Base-by-base conservation (phyloP, 2,329 filamentous ascomycete species). In the Xylaria hypoxylon region DNA sequence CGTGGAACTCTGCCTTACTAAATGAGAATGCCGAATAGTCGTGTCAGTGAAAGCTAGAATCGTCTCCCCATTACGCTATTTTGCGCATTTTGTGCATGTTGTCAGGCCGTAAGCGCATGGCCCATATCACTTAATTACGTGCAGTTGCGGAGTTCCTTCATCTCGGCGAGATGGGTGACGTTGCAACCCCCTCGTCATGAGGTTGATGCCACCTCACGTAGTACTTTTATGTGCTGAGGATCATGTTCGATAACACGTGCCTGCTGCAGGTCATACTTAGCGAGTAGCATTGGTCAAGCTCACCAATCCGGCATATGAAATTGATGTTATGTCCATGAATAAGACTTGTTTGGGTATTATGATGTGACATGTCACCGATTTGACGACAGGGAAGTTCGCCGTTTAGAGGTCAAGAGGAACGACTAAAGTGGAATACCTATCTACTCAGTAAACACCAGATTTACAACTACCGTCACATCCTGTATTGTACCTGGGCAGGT, bases 21-120 rank as follows among this genome's bases (percentile, higher is more conserved):
- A 45, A 62, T 33, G 8, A 59, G 59, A 40, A 59, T 62, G 53
- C 28, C 52, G 52, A 48, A 26, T 47, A 55, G 52, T 24, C 13
- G n/a, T 22, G 38, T 42, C 22, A 26, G 6, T 13, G 31, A 10
- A 50, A 57, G 13, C 42, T 48, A 33, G 40, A 56, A 53, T 45
- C n/a, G 33, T 40, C 19, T 48, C 15, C 5, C 15, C 26, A n/a
- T 52, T 33, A 26, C 52, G 51, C 10, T 26, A 40, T 53, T 31
- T 58, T 42, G 33, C 42, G 56, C 22, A 50, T 60, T 17, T 53
- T 53, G 47, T 19, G 28, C n/a, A 59, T 13, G 4, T 47, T 28
- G 26, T 38, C 15, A 40, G 44, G 44, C 26, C 15, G 50, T 40
- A 24, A 26, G 47, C 33, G 13, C n/a, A 35, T 52, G 35, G 17